Evolutionary conservation across 257 asterid species (phyloP).

Genomic region (Nemophila menziesii): DNA sequence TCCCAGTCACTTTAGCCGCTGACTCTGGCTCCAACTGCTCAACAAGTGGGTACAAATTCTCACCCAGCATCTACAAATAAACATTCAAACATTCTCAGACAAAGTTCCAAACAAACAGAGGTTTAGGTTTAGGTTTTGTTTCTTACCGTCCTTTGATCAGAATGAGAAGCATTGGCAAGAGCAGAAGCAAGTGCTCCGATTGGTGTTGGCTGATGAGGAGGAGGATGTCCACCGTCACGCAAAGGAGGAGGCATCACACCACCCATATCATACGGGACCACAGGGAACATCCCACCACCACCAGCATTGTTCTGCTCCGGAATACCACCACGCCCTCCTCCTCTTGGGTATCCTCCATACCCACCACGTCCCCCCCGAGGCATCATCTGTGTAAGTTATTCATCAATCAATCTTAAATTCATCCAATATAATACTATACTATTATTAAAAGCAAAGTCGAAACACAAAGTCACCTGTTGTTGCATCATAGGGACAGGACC

Average conservation of each 20-base stretch:
- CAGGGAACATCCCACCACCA: slow-evolving; percentile 69
- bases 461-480: slow-evolving; percentile 38
- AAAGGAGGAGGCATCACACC: slow-evolving; percentile 68
- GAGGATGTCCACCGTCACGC: slow-evolving; percentile 70
- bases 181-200: slow-evolving; percentile 91
- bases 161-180: slow-evolving; percentile 80
- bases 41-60: slow-evolving; percentile 46
- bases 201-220: slow-evolving; percentile 54
- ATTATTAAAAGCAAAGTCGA: not conserved
- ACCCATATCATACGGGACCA: slow-evolving; percentile 77
- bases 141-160: slow-evolving; percentile 87
- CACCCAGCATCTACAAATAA: slow-evolving; percentile 73
- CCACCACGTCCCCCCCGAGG: slow-evolving; percentile 88
- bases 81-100: no score
- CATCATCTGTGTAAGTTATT: slow-evolving; percentile 40
- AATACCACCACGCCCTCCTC: slow-evolving; percentile 62
- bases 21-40: slow-evolving; percentile 48
- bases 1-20: slow-evolving; percentile 61
- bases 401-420: not conserved
- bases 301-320: slow-evolving; percentile 57
- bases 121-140: no score
- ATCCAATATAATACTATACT: not conserved
- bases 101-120: no score
- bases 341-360: slow-evolving; percentile 73
- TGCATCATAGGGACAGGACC: slow-evolving; percentile 74